Evolutionary conservation across 2,329 filamentous ascomycete species (phyloP).

Genomic region (Fusarium sp.): DNA sequence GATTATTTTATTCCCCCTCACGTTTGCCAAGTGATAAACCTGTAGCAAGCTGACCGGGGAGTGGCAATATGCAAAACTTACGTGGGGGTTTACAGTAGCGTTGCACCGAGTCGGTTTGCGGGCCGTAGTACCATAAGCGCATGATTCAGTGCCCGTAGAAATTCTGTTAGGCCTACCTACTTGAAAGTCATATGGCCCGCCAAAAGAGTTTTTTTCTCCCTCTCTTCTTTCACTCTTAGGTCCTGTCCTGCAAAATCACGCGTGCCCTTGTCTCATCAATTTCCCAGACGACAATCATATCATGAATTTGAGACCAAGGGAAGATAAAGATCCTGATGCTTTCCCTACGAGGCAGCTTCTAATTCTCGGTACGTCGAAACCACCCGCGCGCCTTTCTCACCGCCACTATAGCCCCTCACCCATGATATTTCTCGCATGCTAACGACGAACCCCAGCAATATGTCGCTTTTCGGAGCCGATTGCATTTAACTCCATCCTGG

Average conservation of each 20-base stretch:
- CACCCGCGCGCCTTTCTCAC: not conserved
- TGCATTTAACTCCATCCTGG: constrained; percentile 89
- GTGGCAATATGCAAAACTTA: constrained; percentile 8
- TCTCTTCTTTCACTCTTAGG: not conserved
- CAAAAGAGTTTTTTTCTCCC: constrained; percentile 14
- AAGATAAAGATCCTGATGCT: constrained; percentile 19
- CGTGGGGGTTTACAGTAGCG: constrained; percentile 17
- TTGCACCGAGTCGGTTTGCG: constrained; percentile 25
- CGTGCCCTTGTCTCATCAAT: not conserved
- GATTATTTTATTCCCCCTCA: not conserved
- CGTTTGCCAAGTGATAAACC: constrained; percentile 22
- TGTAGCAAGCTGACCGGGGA: not conserved
- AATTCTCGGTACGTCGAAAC: constrained; percentile 25
- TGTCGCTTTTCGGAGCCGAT: constrained; percentile 81
- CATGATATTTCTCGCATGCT: not conserved
- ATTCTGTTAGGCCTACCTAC: constrained; percentile 18
- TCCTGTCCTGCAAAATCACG: not conserved
- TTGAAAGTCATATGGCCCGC: constrained; percentile 25
- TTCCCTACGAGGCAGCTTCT: constrained; percentile 27
- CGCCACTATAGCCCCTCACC: not conserved
- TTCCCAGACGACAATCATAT: not conserved
- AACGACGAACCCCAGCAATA: constrained; percentile 33
- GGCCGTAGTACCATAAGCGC: constrained; percentile 15
- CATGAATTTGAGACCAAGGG: constrained; percentile 25
- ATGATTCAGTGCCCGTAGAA: constrained; percentile 18